Evolutionary conservation across 306 rosid genomes (phyloP).

Genomic region (Lupinus albus): DNA sequence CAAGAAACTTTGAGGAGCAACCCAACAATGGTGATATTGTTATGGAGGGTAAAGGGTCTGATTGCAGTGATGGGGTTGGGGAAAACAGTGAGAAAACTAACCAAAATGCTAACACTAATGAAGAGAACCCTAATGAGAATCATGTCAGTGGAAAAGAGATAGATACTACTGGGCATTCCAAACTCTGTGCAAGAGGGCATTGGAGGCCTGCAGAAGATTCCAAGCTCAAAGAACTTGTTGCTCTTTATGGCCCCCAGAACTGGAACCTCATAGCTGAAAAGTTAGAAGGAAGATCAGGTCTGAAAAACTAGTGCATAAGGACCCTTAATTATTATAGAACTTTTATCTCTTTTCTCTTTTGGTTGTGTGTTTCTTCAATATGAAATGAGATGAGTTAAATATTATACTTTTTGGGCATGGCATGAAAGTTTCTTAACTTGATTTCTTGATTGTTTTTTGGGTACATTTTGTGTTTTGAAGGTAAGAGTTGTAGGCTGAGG

Average conservation of each 20-base stretch:
- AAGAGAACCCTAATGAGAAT: constrained; percentile 52
- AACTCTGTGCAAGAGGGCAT: constrained; percentile 93
- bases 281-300: constrained; percentile 98
- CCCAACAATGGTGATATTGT: constrained; percentile 37
- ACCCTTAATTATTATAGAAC: not conserved
- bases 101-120: constrained; percentile 23
- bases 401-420: not conserved
- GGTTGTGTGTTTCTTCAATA: not conserved
- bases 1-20: constrained; percentile 56
- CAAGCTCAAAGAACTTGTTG: constrained; percentile 89
- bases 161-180: constrained; percentile 63
- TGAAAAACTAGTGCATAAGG: constrained; percentile 7
- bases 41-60: constrained; percentile 56
- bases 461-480: constrained; percentile 41
- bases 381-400: not conserved
- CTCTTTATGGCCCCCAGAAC: constrained; percentile 95
- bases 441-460: not conserved
- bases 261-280: constrained; percentile 98
- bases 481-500: constrained; percentile 91
- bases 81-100: constrained; percentile 44
- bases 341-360: constrained; percentile 1
- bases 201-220: constrained; percentile 99
- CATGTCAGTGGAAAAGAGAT: constrained; percentile 47
- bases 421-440: not conserved
- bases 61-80: constrained; percentile 52